Conservation (phyloP, 129 eudicot species). For the Escallonia rubra region DNA sequence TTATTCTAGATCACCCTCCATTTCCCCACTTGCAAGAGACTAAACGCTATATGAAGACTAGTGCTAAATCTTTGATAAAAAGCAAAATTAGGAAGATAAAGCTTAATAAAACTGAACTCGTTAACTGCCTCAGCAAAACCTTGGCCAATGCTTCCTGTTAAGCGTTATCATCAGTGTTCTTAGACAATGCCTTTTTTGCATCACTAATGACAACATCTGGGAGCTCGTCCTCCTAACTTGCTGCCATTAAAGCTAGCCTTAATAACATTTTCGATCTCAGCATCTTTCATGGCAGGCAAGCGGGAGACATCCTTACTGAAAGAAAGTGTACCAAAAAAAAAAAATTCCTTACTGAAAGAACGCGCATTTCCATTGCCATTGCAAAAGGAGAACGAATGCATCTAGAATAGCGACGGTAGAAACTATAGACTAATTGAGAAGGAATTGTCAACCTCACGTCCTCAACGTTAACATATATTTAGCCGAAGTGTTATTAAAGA, state of each 20-base stretch:
- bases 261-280: constrained; percentile 51
- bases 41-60: too few relatives aligned
- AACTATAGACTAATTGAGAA: too few relatives aligned
- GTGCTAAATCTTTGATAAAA: too few relatives aligned
- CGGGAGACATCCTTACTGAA: constrained; percentile 54
- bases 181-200: constrained; percentile 63
- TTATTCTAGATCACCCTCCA: too few relatives aligned
- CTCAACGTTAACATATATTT: too few relatives aligned
- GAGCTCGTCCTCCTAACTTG: constrained; percentile 78
- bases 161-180: constrained; percentile 58
- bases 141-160: constrained; percentile 69
- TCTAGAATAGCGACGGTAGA: constrained; percentile 5
- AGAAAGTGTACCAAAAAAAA: too few relatives aligned
- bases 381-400: constrained; percentile 41
- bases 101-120: constrained; percentile 36
- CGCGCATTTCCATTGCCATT: constrained; percentile 58
- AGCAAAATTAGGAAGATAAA: too few relatives aligned
- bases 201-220: constrained; percentile 59
- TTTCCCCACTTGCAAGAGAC: too few relatives aligned
- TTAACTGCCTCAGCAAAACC: constrained; percentile 92
- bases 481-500: too few relatives aligned
- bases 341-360: too few relatives aligned
- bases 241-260: constrained; percentile 80
- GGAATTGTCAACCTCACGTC: too few relatives aligned
- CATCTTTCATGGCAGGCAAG: constrained; percentile 61